Conservation (phyloP, 768 basidiomycete species). For the Serpula lacrymans region DNA sequence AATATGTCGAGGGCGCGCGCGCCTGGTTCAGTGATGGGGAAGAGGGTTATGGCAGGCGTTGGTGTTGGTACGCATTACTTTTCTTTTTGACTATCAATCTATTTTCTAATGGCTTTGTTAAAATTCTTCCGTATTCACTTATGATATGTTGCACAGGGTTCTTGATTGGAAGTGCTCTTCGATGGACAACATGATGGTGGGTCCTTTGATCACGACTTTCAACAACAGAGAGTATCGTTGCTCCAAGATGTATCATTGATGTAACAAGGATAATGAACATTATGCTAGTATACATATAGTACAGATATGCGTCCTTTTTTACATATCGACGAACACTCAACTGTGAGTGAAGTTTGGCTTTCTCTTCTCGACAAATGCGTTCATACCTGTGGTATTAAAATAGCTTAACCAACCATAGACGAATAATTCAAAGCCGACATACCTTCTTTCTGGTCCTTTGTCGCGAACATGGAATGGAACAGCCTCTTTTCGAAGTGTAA, state of each 20-base stretch:
- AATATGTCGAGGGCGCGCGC: slow-evolving; percentile 59
- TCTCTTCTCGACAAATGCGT: slow-evolving; percentile 92
- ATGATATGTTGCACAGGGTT: slow-evolving; percentile 15
- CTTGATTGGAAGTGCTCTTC: slow-evolving; percentile 25
- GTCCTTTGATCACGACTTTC: too few relatives aligned
- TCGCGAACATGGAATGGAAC: slow-evolving; percentile 92
- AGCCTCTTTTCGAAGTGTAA: slow-evolving; percentile 82
- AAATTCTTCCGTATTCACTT: not conserved
- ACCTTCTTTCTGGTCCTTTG: slow-evolving; percentile 95
- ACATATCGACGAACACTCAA: too few relatives aligned
- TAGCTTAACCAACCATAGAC: slow-evolving; percentile 4
- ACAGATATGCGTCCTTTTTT: too few relatives aligned
- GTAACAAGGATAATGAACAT: too few relatives aligned
- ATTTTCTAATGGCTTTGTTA: slow-evolving; percentile 10
- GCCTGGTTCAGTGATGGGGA: slow-evolving; percentile 59
- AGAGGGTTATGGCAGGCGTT: slow-evolving; percentile 56
- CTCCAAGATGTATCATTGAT: too few relatives aligned
- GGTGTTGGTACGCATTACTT: slow-evolving; percentile 50
- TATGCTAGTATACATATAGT: too few relatives aligned
- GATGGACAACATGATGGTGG: slow-evolving; percentile 26
- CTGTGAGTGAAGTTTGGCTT: slow-evolving; percentile 80
- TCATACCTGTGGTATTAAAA: slow-evolving; percentile 64
- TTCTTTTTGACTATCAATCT: not conserved
- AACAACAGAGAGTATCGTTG: too few relatives aligned
- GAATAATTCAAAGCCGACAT: slow-evolving; percentile 21